Base-by-base conservation (phyloP, 805 yeast species). In the Scheffersomyces stipitis region DNA sequence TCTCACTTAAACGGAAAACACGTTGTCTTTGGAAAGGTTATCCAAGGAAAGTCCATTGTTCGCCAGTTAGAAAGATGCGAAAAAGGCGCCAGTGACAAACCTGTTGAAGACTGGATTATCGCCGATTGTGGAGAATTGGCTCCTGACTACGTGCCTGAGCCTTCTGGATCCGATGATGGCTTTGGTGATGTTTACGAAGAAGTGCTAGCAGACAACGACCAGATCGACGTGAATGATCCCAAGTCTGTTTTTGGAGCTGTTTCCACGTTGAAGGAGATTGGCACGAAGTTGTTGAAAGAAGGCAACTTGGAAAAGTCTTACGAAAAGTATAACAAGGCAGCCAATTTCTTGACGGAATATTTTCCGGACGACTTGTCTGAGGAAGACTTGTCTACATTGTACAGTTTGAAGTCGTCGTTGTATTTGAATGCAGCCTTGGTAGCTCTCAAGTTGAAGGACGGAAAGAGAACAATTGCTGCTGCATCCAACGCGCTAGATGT, bases 1-100 rank as follows among this genome's bases (percentile, higher is more conserved):
- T 96, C 98, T 5, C 98, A 91, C 63, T 76, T 93, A 48, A 91
- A 93, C 58, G 95, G 91, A 17, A 91, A 91, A 62, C 99, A 93
- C 60, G 97, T 90, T 35, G 98, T 93, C 3, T 93, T 93, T 59
- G 99, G 99, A 45, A 80, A 85, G 60, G 89, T 93, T 26, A 64
- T 91, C 33, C 58, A 58, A 31, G 97, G 97, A 28, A 90, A 86
- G 59, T 78, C 88, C 5, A 62, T 87, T 20, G 89, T 86, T 6
- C 80, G 96, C 46, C 71, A 75, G 38, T 73, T 93, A 42, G 99
- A 93, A 62, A 74, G 79, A 52, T 66, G 73, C 26, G 77, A 77
- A 42, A 86, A 88, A 18, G 82, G 72, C 28, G 66, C 69, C 3
- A 71, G 66, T 28, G 97, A 91, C 58, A 78, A 72, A 51, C 99